Evolutionary conservation across 2,329 filamentous ascomycete genomes (phyloP).

Genomic region (Cladophialophora exuberans): DNA sequence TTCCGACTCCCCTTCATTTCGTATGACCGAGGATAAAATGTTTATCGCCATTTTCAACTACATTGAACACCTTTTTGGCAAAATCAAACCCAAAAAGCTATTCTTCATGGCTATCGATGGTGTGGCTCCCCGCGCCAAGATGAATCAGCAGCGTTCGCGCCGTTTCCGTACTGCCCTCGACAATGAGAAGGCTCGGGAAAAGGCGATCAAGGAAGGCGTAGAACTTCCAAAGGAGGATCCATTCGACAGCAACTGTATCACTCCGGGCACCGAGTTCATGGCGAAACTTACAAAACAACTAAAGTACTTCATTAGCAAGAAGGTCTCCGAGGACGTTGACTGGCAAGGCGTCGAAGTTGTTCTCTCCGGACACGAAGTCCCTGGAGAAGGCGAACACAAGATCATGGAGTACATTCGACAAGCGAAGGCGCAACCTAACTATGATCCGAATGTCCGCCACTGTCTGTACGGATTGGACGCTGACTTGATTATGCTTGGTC

Average conservation of each 20-base stretch:
- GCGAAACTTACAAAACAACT: slow-evolving; percentile 90
- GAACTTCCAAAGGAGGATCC: slow-evolving; percentile 94
- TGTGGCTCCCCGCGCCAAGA: slow-evolving; percentile 95
- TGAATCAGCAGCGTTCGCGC: slow-evolving; percentile 97
- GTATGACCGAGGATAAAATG: slow-evolving; percentile 97
- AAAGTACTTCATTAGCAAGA: slow-evolving; percentile 99
- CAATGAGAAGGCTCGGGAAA: slow-evolving; percentile 84
- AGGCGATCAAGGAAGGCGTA: slow-evolving; percentile 84
- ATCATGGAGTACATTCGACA: slow-evolving; percentile 99
- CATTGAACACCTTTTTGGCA: slow-evolving; percentile 97
- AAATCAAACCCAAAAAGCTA: slow-evolving; percentile 96
- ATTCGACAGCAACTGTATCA: slow-evolving; percentile 99
- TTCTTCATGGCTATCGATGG: slow-evolving; percentile 99
- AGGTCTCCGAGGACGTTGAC: slow-evolving; percentile 92
- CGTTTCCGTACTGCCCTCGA: slow-evolving; percentile 94
- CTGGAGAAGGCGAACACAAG: slow-evolving; percentile 98
- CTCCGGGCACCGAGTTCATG: slow-evolving; percentile 96
- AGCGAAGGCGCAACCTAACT: slow-evolving; percentile 90
- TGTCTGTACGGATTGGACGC: slow-evolving; percentile 97
- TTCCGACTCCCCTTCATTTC: slow-evolving; percentile 85
- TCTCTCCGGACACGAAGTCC: slow-evolving; percentile 94
- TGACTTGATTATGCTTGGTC: slow-evolving; percentile 96
- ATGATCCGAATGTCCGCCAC: slow-evolving; percentile 91
- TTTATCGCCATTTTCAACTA: slow-evolving; percentile 99
- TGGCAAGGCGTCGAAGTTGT: slow-evolving; percentile 98